Conservation (phyloP, 1,139 yeast species). For the Lodderomyces parapsilosis region DNA sequence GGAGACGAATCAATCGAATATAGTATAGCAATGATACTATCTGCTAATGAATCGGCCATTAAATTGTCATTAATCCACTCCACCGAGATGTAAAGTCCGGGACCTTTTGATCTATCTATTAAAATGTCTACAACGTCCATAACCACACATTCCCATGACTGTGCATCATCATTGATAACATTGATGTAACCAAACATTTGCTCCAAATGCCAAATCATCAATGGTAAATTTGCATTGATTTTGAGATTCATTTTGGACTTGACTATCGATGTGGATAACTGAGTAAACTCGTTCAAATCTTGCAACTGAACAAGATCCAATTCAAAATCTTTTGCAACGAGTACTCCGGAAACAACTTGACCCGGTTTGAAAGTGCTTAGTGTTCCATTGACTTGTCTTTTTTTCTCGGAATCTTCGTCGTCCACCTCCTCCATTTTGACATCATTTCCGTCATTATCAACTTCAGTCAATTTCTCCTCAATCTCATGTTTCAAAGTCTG, state of each 20-base stretch:
- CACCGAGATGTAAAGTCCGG: conserved; percentile 53
- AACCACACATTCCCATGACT: conserved; percentile 50
- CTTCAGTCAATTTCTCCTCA: conserved; percentile 18
- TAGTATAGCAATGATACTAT: conserved; percentile 84
- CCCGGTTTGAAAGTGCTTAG: conserved; percentile 24
- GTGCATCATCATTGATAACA: conserved; percentile 60
- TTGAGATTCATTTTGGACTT: conserved; percentile 77
- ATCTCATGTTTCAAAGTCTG: conserved; percentile 30
- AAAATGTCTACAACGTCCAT: conserved; percentile 46
- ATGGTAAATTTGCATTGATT: conserved; percentile 77
- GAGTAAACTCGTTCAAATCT: conserved; percentile 87
- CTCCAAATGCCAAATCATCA: conserved; percentile 83
- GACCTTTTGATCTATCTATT: conserved; percentile 44
- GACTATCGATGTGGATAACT: conserved; percentile 80
- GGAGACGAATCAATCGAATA: conserved; percentile 93
- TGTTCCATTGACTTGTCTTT: not conserved
- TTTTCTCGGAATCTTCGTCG: conserved; percentile 1
- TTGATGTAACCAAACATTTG: conserved; percentile 93
- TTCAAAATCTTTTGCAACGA: conserved; percentile 90
- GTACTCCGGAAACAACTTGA: conserved; percentile 73
- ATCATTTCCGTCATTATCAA: conserved; percentile 13
- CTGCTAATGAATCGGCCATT: conserved; percentile 92
- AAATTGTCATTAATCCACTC: conserved; percentile 88
- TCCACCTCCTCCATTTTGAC: conserved; percentile 5
- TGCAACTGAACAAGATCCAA: conserved; percentile 76